Evolutionary conservation across 495 filamentous ascomycete species (phyloP).

Genomic region (Aspergillus heteromorphus): DNA sequence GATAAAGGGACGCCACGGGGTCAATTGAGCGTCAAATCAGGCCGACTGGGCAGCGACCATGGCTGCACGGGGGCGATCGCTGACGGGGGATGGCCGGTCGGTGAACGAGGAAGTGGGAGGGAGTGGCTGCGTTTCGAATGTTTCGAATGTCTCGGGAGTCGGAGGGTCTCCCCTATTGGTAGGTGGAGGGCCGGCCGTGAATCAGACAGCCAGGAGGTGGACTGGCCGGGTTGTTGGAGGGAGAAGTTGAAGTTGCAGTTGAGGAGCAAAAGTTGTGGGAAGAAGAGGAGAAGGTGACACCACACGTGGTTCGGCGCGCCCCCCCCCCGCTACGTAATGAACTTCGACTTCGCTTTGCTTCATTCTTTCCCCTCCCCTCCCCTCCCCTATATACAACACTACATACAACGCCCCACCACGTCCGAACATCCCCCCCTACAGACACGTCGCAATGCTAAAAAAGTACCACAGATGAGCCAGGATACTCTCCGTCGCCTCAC

Average conservation of each 20-base stretch:
- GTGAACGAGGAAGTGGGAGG: neutral
- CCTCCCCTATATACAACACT: neutral
- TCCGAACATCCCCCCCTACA: too few relatives aligned
- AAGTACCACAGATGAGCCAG: conserved; percentile 44
- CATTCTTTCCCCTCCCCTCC: neutral
- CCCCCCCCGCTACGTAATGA: neutral
- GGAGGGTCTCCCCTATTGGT: neutral
- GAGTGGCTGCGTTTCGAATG: neutral
- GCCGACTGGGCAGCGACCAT: neutral
- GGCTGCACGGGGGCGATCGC: neutral
- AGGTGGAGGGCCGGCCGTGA: neutral
- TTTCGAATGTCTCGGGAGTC: too few relatives aligned
- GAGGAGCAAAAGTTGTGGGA: neutral
- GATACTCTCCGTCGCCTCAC: conserved; percentile 10
- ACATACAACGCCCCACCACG: too few relatives aligned
- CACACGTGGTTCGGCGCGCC: neutral
- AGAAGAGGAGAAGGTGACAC: neutral
- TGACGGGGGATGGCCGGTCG: neutral
- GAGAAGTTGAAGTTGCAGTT: neutral
- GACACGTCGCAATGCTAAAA: conserved; percentile 18
- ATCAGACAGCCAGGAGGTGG: too few relatives aligned
- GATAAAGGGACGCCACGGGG: neutral
- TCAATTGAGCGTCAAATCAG: neutral
- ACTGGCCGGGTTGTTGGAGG: too few relatives aligned
- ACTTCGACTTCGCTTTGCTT: neutral